Conservation (phyloP, 1,139 yeast genomes). For the Yamadazyma sp. region DNA sequence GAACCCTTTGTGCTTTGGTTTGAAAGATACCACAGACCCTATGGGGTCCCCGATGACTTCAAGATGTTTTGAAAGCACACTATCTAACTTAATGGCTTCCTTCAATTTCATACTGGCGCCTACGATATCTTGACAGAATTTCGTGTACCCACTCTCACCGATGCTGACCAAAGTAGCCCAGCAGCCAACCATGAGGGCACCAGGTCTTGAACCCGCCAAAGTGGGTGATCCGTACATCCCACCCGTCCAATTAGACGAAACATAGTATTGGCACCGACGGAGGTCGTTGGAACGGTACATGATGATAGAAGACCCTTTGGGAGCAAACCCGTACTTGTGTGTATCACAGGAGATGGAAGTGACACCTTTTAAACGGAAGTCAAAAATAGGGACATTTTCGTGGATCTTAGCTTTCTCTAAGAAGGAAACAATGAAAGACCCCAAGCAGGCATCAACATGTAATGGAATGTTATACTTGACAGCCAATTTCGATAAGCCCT, state of each 20-base stretch:
- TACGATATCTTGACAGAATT: conserved; percentile 68
- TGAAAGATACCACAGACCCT: conserved; percentile 79
- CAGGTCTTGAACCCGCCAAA: conserved; percentile 94
- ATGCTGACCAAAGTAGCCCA: conserved; percentile 88
- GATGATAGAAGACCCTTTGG: conserved; percentile 91
- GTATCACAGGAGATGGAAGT: conserved; percentile 97
- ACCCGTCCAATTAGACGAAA: conserved; percentile 86
- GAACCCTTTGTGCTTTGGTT: conserved; percentile 40
- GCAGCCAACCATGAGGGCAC: conserved; percentile 94
- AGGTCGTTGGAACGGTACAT: conserved; percentile 74
- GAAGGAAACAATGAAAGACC: conserved; percentile 86
- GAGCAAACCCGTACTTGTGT: conserved; percentile 97
- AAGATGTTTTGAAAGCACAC: conserved; percentile 42
- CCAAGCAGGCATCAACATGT: conserved; percentile 95
- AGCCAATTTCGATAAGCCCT: conserved; percentile 68
- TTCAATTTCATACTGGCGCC: conserved; percentile 61
- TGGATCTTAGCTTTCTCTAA: conserved; percentile 62
- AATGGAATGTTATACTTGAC: conserved; percentile 66
- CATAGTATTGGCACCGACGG: conserved; percentile 81
- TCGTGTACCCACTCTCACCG: conserved; percentile 76
- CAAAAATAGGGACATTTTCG: conserved; percentile 60
- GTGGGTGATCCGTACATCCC: conserved; percentile 97
- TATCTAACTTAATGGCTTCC: conserved; percentile 39
- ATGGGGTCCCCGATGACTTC: conserved; percentile 82
- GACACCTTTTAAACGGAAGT: conserved; percentile 89